Conservation (phyloP, 2,329 filamentous ascomycete genomes). For the Gaeumannomyces tritici region DNA sequence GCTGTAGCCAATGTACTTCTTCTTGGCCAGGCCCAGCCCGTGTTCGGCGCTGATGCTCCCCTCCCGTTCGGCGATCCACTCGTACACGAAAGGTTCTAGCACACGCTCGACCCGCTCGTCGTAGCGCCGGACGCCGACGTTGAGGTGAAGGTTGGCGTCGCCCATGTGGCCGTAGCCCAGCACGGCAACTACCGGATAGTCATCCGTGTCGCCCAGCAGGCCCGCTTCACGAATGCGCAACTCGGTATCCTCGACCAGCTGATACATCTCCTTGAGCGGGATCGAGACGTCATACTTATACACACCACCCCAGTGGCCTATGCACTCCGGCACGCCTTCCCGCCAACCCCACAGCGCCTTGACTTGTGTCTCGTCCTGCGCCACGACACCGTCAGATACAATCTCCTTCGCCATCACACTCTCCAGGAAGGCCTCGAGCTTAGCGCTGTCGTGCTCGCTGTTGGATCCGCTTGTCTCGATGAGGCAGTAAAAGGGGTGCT, state of each 20-base stretch:
- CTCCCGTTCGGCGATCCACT: conserved; percentile 82
- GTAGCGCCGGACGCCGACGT: conserved; percentile 74
- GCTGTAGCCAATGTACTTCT: conserved; percentile 90
- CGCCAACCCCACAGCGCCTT: conserved; percentile 82
- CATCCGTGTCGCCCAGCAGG: conserved; percentile 65
- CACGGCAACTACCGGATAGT: conserved; percentile 76
- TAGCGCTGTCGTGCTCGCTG: conserved; percentile 83
- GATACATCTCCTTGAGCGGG: conserved; percentile 77
- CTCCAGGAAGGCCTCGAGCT: conserved; percentile 84
- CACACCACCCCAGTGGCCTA: conserved; percentile 84
- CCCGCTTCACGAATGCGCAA: conserved; percentile 63
- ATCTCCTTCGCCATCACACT: conserved; percentile 79
- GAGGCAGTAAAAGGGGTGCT: conserved; percentile 91
- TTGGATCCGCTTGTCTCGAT: conserved; percentile 96
- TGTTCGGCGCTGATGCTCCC: conserved; percentile 97
- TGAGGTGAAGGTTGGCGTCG: conserved; percentile 90
- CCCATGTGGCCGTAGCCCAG: conserved; percentile 98
- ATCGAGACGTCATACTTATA: conserved; percentile 99
- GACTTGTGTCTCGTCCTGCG: conserved; percentile 87
- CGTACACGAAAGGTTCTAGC: conserved; percentile 92
- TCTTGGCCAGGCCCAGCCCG: conserved; percentile 88
- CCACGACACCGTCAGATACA: conserved; percentile 80
- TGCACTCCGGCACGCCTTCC: conserved; percentile 82
- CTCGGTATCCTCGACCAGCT: conserved; percentile 76
- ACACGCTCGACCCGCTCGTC: conserved; percentile 78